Percentiles rank a stretch among this genome's conserved stretches.
These are phyloP conservation scores for Gracilaria domingensis DNA, from an alignment of 23 red algal species.

Conservation along the genomic window DNA sequence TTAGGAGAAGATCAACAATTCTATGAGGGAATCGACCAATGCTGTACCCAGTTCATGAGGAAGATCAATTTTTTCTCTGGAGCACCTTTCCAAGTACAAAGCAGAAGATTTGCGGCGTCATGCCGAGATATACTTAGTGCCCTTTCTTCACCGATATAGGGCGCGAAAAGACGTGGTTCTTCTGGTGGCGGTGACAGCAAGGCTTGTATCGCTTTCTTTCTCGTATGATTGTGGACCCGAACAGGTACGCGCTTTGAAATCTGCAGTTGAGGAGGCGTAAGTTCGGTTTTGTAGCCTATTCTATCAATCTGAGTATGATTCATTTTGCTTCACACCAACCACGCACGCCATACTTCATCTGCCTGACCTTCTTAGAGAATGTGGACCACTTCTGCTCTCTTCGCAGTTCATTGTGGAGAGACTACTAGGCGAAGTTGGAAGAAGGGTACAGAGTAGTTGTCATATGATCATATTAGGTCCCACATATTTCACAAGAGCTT, in stretches of 20 bases:
- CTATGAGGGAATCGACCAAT: not conserved
- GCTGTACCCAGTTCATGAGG: no score
- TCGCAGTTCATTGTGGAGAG: constrained; percentile 7
- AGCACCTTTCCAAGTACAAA: not conserved
- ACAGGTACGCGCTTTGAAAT: not conserved
- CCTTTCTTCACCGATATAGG: not conserved
- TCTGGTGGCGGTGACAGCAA: not conserved
- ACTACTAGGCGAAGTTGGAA: constrained; percentile 15
- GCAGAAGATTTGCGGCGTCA: not conserved
- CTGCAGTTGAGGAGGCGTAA: not conserved
- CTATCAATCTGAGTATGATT: not conserved
- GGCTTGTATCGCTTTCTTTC: not conserved
- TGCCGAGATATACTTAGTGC: not conserved
- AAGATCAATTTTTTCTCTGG: not conserved
- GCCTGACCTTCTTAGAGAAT: constrained; percentile 6
- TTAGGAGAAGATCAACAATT: not conserved
- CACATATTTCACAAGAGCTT: constrained; percentile 1
- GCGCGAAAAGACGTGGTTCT: not conserved
- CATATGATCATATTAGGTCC: not conserved
- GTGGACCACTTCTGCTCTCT: not conserved
- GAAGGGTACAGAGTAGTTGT: not conserved
- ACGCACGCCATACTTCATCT: constrained; percentile 31
- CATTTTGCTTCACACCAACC: constrained; percentile 30
- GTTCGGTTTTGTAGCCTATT: not conserved
- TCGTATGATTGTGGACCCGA: not conserved